These are phyloP conservation scores for Spathaspora hagerdaliae DNA, from an alignment of 805 yeast species.

Conservation along the genomic window DNA sequence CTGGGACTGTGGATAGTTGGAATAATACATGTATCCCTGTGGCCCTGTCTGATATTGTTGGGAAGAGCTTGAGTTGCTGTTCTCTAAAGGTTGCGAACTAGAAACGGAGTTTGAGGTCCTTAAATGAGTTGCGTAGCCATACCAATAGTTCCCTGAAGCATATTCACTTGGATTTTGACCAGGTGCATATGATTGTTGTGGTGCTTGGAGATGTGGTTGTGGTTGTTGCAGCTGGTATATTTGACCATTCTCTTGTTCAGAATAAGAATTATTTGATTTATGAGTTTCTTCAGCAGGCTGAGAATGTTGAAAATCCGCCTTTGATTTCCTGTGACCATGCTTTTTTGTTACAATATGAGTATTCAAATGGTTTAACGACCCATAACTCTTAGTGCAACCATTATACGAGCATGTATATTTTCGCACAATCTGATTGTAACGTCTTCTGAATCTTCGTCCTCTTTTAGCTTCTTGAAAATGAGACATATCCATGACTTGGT, in stretches of 20 bases:
- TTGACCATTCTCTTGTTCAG: background rate
- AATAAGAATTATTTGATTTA: background rate
- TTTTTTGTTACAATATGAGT: constrained; percentile 44
- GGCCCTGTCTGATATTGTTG: background rate
- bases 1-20: background rate
- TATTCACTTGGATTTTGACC: constrained; percentile 5
- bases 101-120: constrained; percentile 1
- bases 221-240: constrained; percentile 3
- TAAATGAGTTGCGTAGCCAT: constrained; percentile 6
- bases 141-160: constrained; percentile 8
- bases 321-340: constrained; percentile 40
- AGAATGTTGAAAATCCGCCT: constrained; percentile 31
- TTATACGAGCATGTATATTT: constrained; percentile 32
- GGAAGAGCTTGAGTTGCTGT: background rate
- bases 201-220: background rate
- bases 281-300: background rate
- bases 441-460: constrained; percentile 31
- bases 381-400: constrained; percentile 40
- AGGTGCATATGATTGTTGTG: background rate
- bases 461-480: constrained; percentile 19
- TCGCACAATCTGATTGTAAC: constrained; percentile 33
- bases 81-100: background rate
- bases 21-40: constrained; percentile 4
- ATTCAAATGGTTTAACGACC: constrained; percentile 39
- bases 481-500: constrained; percentile 6